A percentile compares a stretch with the other conserved stretches of the same genome.
Conservation (phyloP, 768 basidiomycete genomes). For the Sarcomyxa edulis region DNA sequence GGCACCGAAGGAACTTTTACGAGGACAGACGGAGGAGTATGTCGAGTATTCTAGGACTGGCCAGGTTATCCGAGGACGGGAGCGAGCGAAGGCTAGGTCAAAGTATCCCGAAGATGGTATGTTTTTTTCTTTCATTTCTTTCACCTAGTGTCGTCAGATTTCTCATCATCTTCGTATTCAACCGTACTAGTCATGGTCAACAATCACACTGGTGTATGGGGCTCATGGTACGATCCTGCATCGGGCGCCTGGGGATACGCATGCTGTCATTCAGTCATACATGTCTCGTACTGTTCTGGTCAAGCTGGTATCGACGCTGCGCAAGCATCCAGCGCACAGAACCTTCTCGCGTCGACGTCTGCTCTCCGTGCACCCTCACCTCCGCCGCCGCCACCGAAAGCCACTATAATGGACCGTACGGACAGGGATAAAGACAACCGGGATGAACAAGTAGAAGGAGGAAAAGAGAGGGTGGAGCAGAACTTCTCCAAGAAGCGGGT, state of each 20-base stretch:
- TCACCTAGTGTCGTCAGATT: slow-evolving; percentile 6
- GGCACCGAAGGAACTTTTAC: slow-evolving; percentile 87
- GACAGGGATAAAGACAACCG: slow-evolving; percentile 18
- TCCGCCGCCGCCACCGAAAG: slow-evolving; percentile 13
- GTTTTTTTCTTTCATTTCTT: slow-evolving; percentile 20
- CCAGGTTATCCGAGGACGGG: slow-evolving; percentile 85
- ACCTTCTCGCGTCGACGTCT: slow-evolving; percentile 39
- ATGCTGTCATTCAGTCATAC: slow-evolving; percentile 86
- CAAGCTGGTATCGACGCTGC: slow-evolving; percentile 76
- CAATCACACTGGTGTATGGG: slow-evolving; percentile 97
- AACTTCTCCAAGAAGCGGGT: slow-evolving; percentile 75
- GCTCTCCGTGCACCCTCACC: slow-evolving; percentile 18
- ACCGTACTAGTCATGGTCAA: slow-evolving; percentile 74
- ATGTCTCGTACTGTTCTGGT: slow-evolving; percentile 90
- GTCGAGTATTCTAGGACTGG: slow-evolving; percentile 95
- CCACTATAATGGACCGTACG: slow-evolving; percentile 17
- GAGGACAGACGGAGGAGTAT: slow-evolving; percentile 95
- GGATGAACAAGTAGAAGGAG: too few species aligned
- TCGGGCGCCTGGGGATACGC: slow-evolving; percentile 85
- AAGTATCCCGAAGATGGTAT: slow-evolving; percentile 97
- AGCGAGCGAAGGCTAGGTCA: slow-evolving; percentile 79
- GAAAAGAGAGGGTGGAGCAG: slow-evolving; percentile 45
- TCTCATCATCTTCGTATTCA: too few species aligned
- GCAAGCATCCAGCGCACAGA: slow-evolving; percentile 68
- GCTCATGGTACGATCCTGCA: slow-evolving; percentile 82